Conservation (phyloP, 805 yeast genomes). For the Yamadazyma sp. region DNA sequence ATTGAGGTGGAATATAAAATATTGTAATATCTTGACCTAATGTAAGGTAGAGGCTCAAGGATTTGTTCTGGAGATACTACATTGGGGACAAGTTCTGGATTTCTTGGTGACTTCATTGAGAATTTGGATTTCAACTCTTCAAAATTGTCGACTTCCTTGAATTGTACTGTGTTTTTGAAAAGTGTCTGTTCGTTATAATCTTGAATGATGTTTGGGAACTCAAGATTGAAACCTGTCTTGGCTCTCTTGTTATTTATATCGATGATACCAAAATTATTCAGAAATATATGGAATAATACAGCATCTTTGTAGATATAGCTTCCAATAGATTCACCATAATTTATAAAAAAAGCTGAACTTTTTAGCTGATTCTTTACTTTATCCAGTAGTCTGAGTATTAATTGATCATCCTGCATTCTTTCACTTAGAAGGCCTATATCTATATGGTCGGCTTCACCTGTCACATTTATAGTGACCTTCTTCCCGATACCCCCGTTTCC, state of each 20-base stretch:
- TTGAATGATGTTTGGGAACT: neutral
- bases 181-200: neutral
- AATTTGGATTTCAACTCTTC: slow-evolving; percentile 7
- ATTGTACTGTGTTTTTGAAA: neutral
- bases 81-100: neutral
- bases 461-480: slow-evolving; percentile 5
- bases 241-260: slow-evolving; percentile 8
- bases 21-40: slow-evolving; percentile 31
- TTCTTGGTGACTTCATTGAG: slow-evolving; percentile 16
- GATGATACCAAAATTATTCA: slow-evolving; percentile 8
- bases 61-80: slow-evolving; percentile 14
- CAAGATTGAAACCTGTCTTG: slow-evolving; percentile 2
- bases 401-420: slow-evolving; percentile 8
- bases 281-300: slow-evolving; percentile 7
- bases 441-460: slow-evolving; percentile 2
- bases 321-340: slow-evolving; percentile 11
- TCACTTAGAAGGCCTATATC: slow-evolving; percentile 9
- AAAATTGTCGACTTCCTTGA: neutral
- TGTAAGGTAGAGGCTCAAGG: slow-evolving; percentile 26
- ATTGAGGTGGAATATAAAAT: slow-evolving; percentile 38
- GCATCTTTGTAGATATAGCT: slow-evolving; percentile 14
- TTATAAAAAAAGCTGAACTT: slow-evolving; percentile 1
- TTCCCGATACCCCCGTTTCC: slow-evolving; percentile 2
- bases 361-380: slow-evolving; percentile 1
- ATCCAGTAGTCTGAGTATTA: slow-evolving; percentile 9